These are phyloP conservation scores for Penicillium malachiteum DNA, from an alignment of 495 filamentous ascomycete genomes.

Conservation along the genomic window DNA sequence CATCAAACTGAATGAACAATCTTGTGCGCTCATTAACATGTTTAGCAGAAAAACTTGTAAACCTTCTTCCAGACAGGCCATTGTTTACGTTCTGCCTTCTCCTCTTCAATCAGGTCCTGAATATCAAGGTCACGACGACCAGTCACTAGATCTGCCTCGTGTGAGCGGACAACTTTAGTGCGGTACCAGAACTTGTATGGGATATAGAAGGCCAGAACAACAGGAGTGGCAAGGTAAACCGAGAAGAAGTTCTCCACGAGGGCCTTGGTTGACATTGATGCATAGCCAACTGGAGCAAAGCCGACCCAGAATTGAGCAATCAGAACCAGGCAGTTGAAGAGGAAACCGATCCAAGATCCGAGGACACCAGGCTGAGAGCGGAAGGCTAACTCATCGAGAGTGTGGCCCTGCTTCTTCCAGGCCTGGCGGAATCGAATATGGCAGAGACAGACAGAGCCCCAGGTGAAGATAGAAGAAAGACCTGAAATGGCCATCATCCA, in stretches of 20 bases:
- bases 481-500: slow-evolving; percentile 93
- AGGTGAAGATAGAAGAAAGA: slow-evolving; percentile 88
- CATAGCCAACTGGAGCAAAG: slow-evolving; percentile 70
- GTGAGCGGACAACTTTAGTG: slow-evolving; percentile 62
- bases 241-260: slow-evolving; percentile 67
- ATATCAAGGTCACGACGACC: slow-evolving; percentile 88
- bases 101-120: slow-evolving; percentile 69
- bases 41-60: slow-evolving; percentile 58
- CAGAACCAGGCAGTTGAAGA: slow-evolving; percentile 78
- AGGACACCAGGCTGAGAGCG: slow-evolving; percentile 72
- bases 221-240: slow-evolving; percentile 78
- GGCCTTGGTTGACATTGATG: slow-evolving; percentile 34
- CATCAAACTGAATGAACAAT: neutral
- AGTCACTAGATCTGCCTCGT: slow-evolving; percentile 82
- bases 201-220: slow-evolving; percentile 74
- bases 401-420: slow-evolving; percentile 69
- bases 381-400: slow-evolving; percentile 76
- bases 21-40: neutral
- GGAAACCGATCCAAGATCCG: slow-evolving; percentile 82
- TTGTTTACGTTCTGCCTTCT: slow-evolving; percentile 63
- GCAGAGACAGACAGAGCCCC: slow-evolving; percentile 82
- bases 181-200: slow-evolving; percentile 75
- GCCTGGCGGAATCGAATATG: slow-evolving; percentile 91
- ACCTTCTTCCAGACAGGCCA: slow-evolving; percentile 89
- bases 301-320: slow-evolving; percentile 93